A percentile compares a stretch with the other conserved stretches of the same genome.
These are phyloP conservation scores for Lotmaria passim DNA, from an alignment of 208 protist species.

Conservation along the genomic window DNA sequence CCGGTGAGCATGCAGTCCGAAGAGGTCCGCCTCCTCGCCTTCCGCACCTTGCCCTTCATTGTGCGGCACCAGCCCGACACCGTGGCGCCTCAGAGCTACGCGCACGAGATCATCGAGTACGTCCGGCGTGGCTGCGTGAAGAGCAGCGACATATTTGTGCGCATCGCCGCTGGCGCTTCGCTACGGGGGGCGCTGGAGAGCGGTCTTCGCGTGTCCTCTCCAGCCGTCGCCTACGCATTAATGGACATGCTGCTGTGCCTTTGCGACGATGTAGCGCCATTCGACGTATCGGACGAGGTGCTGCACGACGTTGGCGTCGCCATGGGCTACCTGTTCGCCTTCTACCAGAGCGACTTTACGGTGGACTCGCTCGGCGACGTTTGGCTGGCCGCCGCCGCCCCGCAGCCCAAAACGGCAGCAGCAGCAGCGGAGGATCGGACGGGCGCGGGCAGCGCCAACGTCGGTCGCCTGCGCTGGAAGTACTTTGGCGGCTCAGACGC, in stretches of 20 bases:
- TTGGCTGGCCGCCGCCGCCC: conserved; percentile 15
- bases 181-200: conserved; percentile 38
- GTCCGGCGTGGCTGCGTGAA: conserved; percentile 33
- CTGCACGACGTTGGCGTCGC: conserved; percentile 42
- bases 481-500: conserved; percentile 56
- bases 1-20: conserved; percentile 45
- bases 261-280: conserved; percentile 32
- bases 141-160: conserved; percentile 30
- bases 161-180: conserved; percentile 38
- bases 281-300: conserved; percentile 25
- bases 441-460: not conserved
- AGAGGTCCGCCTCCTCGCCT: conserved; percentile 43
- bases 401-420: conserved; percentile 14
- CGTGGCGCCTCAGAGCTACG: conserved; percentile 10
- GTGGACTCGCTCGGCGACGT: conserved; percentile 26
- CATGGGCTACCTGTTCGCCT: conserved; percentile 51
- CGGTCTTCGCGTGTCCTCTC: conserved; percentile 31
- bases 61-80: conserved; percentile 30
- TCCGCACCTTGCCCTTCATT: conserved; percentile 43
- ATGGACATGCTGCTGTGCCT: conserved; percentile 35
- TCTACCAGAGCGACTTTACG: conserved; percentile 49
- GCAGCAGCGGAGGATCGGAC: conserved; percentile 24
- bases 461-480: conserved; percentile 34
- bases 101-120: conserved; percentile 47
- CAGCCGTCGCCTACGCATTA: conserved; percentile 27